These are phyloP conservation scores for Arctium minus DNA, from an alignment of 129 eudicot genomes.

Conservation along the genomic window DNA sequence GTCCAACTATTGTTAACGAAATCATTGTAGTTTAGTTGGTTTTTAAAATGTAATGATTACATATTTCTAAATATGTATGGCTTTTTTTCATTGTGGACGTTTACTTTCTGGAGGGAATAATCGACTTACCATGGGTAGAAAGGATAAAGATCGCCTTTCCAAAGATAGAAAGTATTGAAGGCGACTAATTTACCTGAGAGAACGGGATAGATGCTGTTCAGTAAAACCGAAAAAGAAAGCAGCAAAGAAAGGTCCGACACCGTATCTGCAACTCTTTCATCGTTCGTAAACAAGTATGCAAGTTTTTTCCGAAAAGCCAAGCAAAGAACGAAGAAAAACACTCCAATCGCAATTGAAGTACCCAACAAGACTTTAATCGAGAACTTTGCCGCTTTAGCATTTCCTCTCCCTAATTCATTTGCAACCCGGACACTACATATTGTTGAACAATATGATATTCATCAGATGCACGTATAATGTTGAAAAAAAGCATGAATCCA, in stretches of 20 bases:
- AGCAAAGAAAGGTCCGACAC: slow-evolving; percentile 67
- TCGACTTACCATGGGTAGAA: neutral
- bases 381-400: slow-evolving; percentile 75
- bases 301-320: slow-evolving; percentile 49
- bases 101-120: neutral
- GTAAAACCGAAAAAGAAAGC: slow-evolving; percentile 63
- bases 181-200: slow-evolving; percentile 55
- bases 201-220: slow-evolving; percentile 74
- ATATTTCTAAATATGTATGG: too few relatives aligned
- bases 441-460: neutral
- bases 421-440: slow-evolving; percentile 75
- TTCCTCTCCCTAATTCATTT: slow-evolving; percentile 88
- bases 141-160: neutral
- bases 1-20: neutral
- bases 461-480: neutral
- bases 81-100: neutral
- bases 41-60: neutral
- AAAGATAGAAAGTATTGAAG: neutral
- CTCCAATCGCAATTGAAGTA: slow-evolving; percentile 58
- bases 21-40: neutral
- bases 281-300: slow-evolving; percentile 64
- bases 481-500: neutral
- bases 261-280: slow-evolving; percentile 53
- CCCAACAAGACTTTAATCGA: slow-evolving; percentile 64
- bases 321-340: slow-evolving; percentile 58